Conservation (phyloP, 106 monocot genomes). For the Cymbidium sinense region DNA sequence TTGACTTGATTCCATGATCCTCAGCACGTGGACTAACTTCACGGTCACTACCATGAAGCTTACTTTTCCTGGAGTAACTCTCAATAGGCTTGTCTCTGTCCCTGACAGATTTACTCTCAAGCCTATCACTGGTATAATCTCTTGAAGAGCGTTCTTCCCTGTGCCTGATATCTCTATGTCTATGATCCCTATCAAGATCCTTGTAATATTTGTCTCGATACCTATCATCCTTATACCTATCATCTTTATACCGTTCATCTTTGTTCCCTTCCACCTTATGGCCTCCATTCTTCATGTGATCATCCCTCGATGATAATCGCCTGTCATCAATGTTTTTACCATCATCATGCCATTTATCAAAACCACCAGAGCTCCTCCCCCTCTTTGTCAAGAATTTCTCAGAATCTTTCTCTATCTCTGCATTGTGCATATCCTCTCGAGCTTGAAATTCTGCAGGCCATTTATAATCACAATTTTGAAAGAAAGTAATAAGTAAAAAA, state of each 20-base stretch:
- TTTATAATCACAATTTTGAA: not conserved
- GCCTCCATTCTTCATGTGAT: conserved; percentile 32
- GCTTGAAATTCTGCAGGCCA: conserved; percentile 19
- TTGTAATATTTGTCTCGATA: conserved; percentile 42
- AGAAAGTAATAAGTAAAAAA: not conserved
- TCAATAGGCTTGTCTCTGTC: conserved; percentile 40
- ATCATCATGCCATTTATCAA: conserved; percentile 40
- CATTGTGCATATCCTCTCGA: conserved; percentile 24
- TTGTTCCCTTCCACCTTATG: conserved; percentile 47
- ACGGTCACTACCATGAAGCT: conserved; percentile 41
- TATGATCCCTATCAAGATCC: conserved; percentile 48
- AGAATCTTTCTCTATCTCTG: conserved; percentile 37
- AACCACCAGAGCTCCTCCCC: conserved; percentile 34
- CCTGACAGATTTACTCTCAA: conserved; percentile 39
- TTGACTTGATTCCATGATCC: conserved; percentile 26
- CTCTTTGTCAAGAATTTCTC: conserved; percentile 33
- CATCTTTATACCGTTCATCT: conserved; percentile 38
- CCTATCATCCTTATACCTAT: conserved; percentile 25
- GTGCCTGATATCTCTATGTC: conserved; percentile 25
- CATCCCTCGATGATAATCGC: conserved; percentile 35
- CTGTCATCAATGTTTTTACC: conserved; percentile 29
- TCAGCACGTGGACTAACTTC: conserved; percentile 35
- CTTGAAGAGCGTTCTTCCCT: conserved; percentile 35
- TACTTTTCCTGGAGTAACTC: conserved; percentile 44
- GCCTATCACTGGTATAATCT: conserved; percentile 32